phyloP scores from a whole-genome alignment of 1,284 basidiomycete species.

The Microbotryum intermedium region DNA sequence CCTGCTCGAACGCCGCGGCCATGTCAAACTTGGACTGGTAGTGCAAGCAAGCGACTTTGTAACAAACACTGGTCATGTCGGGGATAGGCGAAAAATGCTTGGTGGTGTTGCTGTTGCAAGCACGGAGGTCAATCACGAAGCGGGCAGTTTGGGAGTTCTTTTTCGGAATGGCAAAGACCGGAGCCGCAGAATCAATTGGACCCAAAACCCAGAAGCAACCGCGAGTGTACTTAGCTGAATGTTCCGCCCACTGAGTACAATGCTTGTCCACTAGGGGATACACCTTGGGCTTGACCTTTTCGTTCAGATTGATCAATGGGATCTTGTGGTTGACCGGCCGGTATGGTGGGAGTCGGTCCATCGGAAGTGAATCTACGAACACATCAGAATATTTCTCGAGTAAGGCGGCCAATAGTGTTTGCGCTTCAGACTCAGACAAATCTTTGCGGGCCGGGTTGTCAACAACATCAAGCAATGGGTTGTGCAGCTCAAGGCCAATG shows the following conservation, averaged over 20 bases:
- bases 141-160: background rate
- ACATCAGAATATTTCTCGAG: background rate
- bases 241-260: background rate
- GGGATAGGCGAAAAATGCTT: conserved; percentile 41
- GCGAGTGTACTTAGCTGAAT: background rate
- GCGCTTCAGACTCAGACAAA: background rate
- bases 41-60: conserved; percentile 29
- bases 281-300: background rate
- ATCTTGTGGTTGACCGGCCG: conserved; percentile 9
- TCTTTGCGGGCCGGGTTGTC: background rate
- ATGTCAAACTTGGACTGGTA: conserved; percentile 37
- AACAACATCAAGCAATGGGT: conserved; percentile 4
- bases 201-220: conserved; percentile 1
- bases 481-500: conserved; percentile 6
- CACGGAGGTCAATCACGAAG: conserved; percentile 11
- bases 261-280: conserved; percentile 2
- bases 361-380: conserved; percentile 1
- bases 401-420: background rate
- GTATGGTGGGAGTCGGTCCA: background rate
- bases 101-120: conserved; percentile 41
- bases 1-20: conserved; percentile 36
- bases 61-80: conserved; percentile 37
- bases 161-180: conserved; percentile 9
- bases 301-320: background rate
- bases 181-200: conserved; percentile 7